Evolutionary conservation across 768 basidiomycete species (phyloP).

Genomic region (Crucibulum laeve): DNA sequence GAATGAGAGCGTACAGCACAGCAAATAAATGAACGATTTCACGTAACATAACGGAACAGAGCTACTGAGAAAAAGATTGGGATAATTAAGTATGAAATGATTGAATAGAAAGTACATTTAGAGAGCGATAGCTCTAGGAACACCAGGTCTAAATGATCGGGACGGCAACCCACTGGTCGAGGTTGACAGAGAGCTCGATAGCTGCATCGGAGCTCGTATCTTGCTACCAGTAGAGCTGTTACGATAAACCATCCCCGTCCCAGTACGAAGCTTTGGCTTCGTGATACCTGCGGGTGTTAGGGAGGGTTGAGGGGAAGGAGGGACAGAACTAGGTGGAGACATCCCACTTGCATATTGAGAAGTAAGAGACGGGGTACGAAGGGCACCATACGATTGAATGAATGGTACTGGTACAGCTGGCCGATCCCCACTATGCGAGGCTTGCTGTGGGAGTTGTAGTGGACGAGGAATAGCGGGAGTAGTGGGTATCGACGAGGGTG

Average conservation of each 20-base stretch:
- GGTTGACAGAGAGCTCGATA: not conserved
- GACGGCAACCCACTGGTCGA: not conserved
- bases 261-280: slow-evolving; percentile 3
- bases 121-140: slow-evolving; percentile 2
- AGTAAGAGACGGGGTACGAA: not conserved
- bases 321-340: not conserved
- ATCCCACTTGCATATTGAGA: not conserved
- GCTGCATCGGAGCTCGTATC: slow-evolving; percentile 1
- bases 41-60: not conserved
- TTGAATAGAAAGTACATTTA: not conserved
- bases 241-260: slow-evolving; percentile 5
- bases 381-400: slow-evolving; percentile 9
- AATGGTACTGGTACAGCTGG: slow-evolving; percentile 29
- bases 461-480: slow-evolving; percentile 10
- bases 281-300: not conserved
- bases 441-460: slow-evolving; percentile 25
- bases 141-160: not conserved
- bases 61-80: not conserved
- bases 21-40: slow-evolving; percentile 1
- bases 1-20: not conserved
- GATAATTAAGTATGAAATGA: not conserved
- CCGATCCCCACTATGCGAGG: slow-evolving; percentile 20
- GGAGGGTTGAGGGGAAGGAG: not conserved
- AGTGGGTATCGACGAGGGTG: slow-evolving; percentile 7
- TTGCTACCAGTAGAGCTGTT: not conserved